Conservation (phyloP, 2,329 filamentous ascomycete genomes). For the Uncinocarpus reesii region DNA sequence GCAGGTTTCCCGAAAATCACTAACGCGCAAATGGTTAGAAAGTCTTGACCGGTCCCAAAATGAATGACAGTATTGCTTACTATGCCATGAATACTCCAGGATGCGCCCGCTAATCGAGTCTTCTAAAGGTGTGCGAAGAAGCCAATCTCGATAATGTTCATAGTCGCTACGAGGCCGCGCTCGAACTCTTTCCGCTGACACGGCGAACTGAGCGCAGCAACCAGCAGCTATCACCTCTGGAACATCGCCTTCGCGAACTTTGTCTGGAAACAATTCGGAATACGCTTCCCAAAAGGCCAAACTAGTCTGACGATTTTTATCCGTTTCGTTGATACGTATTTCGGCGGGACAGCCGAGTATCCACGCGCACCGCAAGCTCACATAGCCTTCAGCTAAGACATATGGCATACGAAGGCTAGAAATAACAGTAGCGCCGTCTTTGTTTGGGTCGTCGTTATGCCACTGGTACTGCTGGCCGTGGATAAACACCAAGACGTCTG, state of each 20-base stretch:
- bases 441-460: constrained; percentile 44
- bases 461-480: constrained; percentile 35
- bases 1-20: constrained; percentile 17
- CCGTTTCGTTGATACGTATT: constrained; percentile 17
- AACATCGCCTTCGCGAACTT: neutral
- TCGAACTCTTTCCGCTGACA: constrained; percentile 43
- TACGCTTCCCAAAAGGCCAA: constrained; percentile 42
- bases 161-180: constrained; percentile 42
- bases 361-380: constrained; percentile 48
- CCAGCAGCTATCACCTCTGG: constrained; percentile 41
- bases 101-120: constrained; percentile 46
- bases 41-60: neutral
- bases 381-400: constrained; percentile 42
- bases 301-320: constrained; percentile 36
- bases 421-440: constrained; percentile 41
- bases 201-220: constrained; percentile 53
- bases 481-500: constrained; percentile 39
- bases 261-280: constrained; percentile 37
- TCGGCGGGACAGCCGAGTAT: constrained; percentile 39
- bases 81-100: constrained; percentile 52
- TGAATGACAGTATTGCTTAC: neutral
- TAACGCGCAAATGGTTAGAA: neutral
- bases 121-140: constrained; percentile 42
- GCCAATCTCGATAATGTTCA: constrained; percentile 44
- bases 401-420: constrained; percentile 38